Percentiles rank a stretch among this genome's conserved stretches.
Evolutionary conservation across 2,329 filamentous ascomycete species (phyloP).

Genomic region (Claviceps arundinis): DNA sequence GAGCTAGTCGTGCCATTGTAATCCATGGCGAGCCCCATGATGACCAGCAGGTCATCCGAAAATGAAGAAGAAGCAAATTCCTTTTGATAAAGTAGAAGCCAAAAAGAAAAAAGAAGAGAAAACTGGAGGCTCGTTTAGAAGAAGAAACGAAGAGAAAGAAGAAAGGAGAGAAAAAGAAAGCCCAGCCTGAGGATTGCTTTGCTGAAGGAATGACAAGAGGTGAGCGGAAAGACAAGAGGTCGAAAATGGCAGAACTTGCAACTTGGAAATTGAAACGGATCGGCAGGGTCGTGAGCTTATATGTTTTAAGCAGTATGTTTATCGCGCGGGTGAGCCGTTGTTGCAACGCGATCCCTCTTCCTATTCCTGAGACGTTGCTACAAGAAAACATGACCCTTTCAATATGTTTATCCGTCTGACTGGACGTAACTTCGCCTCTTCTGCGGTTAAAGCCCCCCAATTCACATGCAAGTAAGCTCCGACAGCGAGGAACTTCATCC

Average conservation of each 20-base stretch:
- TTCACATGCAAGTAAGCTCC: not conserved
- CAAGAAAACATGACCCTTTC: not conserved
- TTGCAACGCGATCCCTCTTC: not conserved
- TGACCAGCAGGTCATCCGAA: not conserved
- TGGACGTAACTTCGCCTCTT: not conserved
- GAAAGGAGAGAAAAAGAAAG: not conserved
- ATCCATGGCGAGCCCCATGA: slow-evolving; percentile 16
- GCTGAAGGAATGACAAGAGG: not conserved
- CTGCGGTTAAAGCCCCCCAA: not conserved
- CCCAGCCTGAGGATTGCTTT: too few relatives aligned
- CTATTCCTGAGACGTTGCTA: not conserved
- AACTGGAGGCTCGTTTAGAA: not conserved
- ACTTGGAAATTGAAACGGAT: not conserved
- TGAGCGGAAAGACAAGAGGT: not conserved
- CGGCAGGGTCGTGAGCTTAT: not conserved
- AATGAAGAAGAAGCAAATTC: not conserved
- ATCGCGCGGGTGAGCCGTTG: too few relatives aligned
- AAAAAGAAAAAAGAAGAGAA: too few relatives aligned
- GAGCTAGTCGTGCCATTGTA: slow-evolving; percentile 39
- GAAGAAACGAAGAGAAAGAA: not conserved
- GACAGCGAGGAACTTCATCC: not conserved
- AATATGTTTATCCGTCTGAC: not conserved
- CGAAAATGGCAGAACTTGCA: not conserved
- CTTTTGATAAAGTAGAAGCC: too few relatives aligned
- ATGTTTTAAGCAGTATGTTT: not conserved